Conservation (phyloP, 2,329 filamentous ascomycete genomes). For the Pseudogymnoascus sp. region DNA sequence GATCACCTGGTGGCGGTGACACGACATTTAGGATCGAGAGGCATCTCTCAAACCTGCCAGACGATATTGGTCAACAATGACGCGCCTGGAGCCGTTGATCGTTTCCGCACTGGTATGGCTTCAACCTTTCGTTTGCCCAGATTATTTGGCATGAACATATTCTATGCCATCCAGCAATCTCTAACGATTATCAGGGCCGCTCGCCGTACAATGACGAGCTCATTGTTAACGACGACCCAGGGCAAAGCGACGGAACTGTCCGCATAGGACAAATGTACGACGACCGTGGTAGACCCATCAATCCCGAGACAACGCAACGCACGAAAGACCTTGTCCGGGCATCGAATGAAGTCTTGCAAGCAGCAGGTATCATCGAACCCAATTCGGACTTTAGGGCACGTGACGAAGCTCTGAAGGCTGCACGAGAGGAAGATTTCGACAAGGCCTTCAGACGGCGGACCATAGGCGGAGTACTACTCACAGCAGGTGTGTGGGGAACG, state of each 20-base stretch:
- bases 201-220: conserved; percentile 29
- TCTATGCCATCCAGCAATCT: neutral
- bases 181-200: conserved; percentile 23
- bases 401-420: conserved; percentile 15
- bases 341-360: conserved; percentile 31
- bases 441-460: conserved; percentile 26
- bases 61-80: conserved; percentile 15
- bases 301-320: conserved; percentile 27
- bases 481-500: conserved; percentile 29
- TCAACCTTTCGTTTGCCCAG: neutral
- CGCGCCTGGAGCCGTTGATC: conserved; percentile 22
- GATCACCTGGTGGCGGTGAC: neutral
- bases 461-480: conserved; percentile 21
- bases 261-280: conserved; percentile 25
- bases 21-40: neutral
- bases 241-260: neutral
- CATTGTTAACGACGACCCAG: conserved; percentile 15
- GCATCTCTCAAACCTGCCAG: neutral
- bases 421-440: conserved; percentile 24
- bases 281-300: conserved; percentile 27
- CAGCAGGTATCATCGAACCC: conserved; percentile 30
- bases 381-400: conserved; percentile 21
- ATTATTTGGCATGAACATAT: neutral
- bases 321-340: conserved; percentile 28
- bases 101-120: conserved; percentile 22